These are phyloP conservation scores for Sugiyamaella marilandica DNA, from an alignment of 805 yeast species.

Conservation along the genomic window DNA sequence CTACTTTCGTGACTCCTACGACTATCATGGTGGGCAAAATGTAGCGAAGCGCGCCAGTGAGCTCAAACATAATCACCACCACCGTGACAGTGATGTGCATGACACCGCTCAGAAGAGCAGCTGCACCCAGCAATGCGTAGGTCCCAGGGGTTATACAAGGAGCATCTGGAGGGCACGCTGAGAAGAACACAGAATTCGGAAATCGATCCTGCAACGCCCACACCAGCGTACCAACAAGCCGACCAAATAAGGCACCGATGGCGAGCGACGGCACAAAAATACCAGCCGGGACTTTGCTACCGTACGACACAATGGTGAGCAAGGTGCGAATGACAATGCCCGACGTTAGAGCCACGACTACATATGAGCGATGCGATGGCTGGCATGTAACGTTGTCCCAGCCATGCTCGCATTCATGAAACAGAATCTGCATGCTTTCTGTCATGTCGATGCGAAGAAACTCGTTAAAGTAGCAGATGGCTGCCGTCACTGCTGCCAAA, in stretches of 20 bases:
- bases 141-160: constrained; percentile 86
- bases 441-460: constrained; percentile 89
- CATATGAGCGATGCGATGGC: constrained; percentile 20
- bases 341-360: constrained; percentile 50
- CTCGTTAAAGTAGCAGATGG: constrained; percentile 76
- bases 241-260: constrained; percentile 56
- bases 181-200: constrained; percentile 36
- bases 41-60: constrained; percentile 90
- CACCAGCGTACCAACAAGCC: constrained; percentile 43
- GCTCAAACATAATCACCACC: constrained; percentile 88
- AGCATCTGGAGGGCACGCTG: constrained; percentile 39
- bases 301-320: constrained; percentile 77
- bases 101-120: constrained; percentile 89
- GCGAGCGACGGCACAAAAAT: constrained; percentile 63
- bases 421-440: constrained; percentile 83
- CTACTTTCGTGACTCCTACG: constrained; percentile 77
- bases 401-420: constrained; percentile 68
- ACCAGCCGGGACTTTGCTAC: constrained; percentile 56
- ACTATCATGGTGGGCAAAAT: constrained; percentile 95
- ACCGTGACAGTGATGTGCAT: constrained; percentile 90
- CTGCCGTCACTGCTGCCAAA: constrained; percentile 64
- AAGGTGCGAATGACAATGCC: constrained; percentile 71
- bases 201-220: constrained; percentile 40
- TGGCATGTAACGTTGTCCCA: constrained; percentile 36
- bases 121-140: constrained; percentile 94